These are phyloP conservation scores for Macroventuria anomochaeta DNA, from an alignment of 2,329 filamentous ascomycete species.

Conservation along the genomic window DNA sequence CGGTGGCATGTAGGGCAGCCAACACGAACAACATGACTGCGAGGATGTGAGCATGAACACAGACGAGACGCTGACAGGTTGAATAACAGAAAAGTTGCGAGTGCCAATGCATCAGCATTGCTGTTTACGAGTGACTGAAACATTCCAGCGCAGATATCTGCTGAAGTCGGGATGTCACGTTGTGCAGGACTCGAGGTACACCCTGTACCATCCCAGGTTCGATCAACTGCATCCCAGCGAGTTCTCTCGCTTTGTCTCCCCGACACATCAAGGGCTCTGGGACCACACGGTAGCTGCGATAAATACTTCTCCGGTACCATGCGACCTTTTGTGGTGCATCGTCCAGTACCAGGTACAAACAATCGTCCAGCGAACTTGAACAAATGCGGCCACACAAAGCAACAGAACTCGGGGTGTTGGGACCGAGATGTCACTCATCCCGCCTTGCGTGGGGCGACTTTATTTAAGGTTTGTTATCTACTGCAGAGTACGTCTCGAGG, in stretches of 20 bases:
- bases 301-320: not conserved
- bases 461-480: not conserved
- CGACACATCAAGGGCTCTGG: not conserved
- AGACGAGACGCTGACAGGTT: not conserved
- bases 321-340: not conserved
- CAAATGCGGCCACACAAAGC: not conserved
- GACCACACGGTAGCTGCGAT: not conserved
- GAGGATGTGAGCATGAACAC: slow-evolving; percentile 15
- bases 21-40: not conserved
- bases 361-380: not conserved
- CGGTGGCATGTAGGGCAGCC: slow-evolving; percentile 5
- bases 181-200: not conserved
- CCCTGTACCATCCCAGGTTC: not conserved
- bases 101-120: not conserved
- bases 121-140: not conserved
- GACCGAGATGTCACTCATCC: not conserved
- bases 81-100: not conserved
- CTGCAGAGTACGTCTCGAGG: not conserved
- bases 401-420: not conserved
- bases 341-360: not conserved
- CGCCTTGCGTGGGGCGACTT: not conserved
- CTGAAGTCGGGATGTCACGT: not conserved
- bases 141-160: not conserved
- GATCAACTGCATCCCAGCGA: not conserved
- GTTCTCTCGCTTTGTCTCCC: not conserved